Conservation (phyloP, 2,329 filamentous ascomycete species). For the Tolypocladium paradoxum region DNA sequence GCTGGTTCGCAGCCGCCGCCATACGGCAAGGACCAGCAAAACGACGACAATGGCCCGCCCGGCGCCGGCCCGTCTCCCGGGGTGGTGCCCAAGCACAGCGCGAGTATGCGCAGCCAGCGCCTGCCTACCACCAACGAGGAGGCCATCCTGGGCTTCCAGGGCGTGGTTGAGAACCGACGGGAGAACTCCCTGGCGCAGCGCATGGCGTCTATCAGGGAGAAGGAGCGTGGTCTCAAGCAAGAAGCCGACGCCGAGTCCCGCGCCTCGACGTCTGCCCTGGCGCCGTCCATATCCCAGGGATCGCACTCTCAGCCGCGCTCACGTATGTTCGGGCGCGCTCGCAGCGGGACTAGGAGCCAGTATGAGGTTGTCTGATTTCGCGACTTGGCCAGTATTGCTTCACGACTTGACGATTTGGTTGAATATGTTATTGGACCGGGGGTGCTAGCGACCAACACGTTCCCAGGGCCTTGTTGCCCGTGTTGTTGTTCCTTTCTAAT, state of each 20-base stretch:
- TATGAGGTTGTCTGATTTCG: slow-evolving; percentile 17
- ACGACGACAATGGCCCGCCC: slow-evolving; percentile 8
- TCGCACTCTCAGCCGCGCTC: slow-evolving; percentile 14
- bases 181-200: slow-evolving; percentile 23
- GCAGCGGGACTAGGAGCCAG: slow-evolving; percentile 17
- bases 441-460: neutral
- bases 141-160: slow-evolving; percentile 29
- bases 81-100: slow-evolving; percentile 5
- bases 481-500: neutral
- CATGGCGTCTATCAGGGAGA: slow-evolving; percentile 26
- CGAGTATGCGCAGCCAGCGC: slow-evolving; percentile 6
- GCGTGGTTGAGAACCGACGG: slow-evolving; percentile 33
- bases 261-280: slow-evolving; percentile 17
- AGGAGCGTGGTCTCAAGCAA: slow-evolving; percentile 17
- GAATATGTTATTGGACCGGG: neutral
- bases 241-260: slow-evolving; percentile 15
- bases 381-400: neutral
- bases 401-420: neutral
- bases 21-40: slow-evolving; percentile 17
- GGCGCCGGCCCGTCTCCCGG: slow-evolving; percentile 2
- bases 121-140: slow-evolving; percentile 18
- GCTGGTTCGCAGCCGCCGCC: slow-evolving; percentile 22
- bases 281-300: slow-evolving; percentile 10
- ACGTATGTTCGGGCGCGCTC: slow-evolving; percentile 17
- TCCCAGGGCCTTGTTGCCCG: neutral